phyloP scores from a whole-genome alignment of 768 basidiomycete species.

The Leccinum boreale region DNA sequence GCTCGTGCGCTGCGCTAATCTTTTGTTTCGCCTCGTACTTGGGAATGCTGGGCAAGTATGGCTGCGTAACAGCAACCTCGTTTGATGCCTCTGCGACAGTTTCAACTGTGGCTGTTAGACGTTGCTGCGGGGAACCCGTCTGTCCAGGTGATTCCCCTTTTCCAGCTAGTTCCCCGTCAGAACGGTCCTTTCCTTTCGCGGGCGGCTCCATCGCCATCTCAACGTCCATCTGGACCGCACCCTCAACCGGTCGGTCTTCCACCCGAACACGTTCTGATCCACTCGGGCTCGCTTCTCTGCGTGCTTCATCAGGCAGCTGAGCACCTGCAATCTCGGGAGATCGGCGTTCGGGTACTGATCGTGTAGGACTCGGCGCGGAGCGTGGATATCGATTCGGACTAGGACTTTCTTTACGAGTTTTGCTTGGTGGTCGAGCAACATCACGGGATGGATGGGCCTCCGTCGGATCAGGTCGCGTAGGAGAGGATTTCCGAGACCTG shows the following conservation, averaged over 20 bases:
- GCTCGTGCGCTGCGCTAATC: slow-evolving; percentile 25
- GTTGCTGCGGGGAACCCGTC: slow-evolving; percentile 14
- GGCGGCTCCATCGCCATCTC: slow-evolving; percentile 5
- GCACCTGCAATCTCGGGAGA: background rate
- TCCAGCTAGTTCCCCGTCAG: slow-evolving; percentile 15
- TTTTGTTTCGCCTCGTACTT: slow-evolving; percentile 25
- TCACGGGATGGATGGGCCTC: slow-evolving; percentile 11
- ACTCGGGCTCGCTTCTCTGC: background rate
- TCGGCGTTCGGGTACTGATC: slow-evolving; percentile 1
- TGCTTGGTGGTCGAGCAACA: slow-evolving; percentile 8
- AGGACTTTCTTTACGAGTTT: slow-evolving; percentile 13
- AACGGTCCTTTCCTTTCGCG: slow-evolving; percentile 14
- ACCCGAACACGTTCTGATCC: slow-evolving; percentile 1
- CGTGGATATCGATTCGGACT: slow-evolving; percentile 9
- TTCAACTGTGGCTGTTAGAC: slow-evolving; percentile 6
- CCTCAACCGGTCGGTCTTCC: slow-evolving; percentile 3
- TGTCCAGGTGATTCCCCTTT: slow-evolving; percentile 25
- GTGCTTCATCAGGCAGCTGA: slow-evolving; percentile 1
- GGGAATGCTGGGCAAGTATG: slow-evolving; percentile 34
- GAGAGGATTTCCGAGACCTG: slow-evolving; percentile 24
- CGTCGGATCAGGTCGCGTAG: slow-evolving; percentile 10
- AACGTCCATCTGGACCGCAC: background rate
- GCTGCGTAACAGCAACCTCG: slow-evolving; percentile 23
- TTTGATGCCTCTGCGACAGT: slow-evolving; percentile 12
- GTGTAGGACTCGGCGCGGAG: slow-evolving; percentile 11